Evolutionary conservation across 129 eudicot genomes (phyloP).

Genomic region (Centaurea solstitialis): DNA sequence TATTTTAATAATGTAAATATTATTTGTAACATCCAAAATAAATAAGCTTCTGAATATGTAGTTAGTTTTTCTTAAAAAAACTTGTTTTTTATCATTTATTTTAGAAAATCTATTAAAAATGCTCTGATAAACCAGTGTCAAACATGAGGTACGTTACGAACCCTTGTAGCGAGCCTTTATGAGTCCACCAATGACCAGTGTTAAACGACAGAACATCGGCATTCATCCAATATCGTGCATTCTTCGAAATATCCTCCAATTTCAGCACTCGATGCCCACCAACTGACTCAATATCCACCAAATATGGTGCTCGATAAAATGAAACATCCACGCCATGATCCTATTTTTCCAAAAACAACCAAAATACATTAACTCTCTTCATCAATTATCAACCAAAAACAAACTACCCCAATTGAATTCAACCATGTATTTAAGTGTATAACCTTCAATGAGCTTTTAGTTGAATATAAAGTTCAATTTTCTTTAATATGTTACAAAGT

Average conservation of each 20-base stretch:
- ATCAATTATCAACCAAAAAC: not conserved
- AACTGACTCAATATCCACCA: constrained; percentile 70
- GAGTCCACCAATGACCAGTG: constrained; percentile 99
- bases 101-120: too few species aligned
- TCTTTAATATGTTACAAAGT: too few species aligned
- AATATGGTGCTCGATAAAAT: constrained; percentile 72
- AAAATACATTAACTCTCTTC: not conserved
- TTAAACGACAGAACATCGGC: constrained; percentile 81
- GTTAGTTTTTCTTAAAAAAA: too few species aligned
- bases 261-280: constrained; percentile 74
- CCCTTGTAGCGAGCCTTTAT: constrained; percentile 88
- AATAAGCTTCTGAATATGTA: too few species aligned
- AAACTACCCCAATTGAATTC: not conserved
- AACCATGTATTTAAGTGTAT: too few species aligned
- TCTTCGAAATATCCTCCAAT: constrained; percentile 73
- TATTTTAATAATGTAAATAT: too few species aligned
- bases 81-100: too few species aligned
- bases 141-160: not conserved
- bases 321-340: constrained; percentile 76
- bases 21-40: too few species aligned
- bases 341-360: constrained; percentile 26
- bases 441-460: too few species aligned
- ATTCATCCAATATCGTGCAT: constrained; percentile 60
- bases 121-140: not conserved
- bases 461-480: too few species aligned